phyloP scores from a whole-genome alignment of 1,284 basidiomycete species.

The Tremellales sp. region DNA sequence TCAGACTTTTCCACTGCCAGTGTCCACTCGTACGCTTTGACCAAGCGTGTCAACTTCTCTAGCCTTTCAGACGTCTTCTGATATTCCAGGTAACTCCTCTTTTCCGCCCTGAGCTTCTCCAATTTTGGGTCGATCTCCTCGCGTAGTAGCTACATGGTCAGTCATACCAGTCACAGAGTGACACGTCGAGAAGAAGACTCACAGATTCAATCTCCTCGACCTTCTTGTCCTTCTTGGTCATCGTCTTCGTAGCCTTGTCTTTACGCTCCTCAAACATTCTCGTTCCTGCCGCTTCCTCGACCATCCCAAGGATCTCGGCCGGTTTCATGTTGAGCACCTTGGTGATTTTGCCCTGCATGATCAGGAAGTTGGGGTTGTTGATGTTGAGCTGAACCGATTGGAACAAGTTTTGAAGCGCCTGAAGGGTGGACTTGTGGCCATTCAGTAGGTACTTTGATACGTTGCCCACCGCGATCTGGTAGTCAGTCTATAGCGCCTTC shows the following conservation, averaged over 20 bases:
- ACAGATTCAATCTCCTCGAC: constrained; percentile 79
- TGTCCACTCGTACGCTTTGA: constrained; percentile 88
- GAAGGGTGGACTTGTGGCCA: constrained; percentile 89
- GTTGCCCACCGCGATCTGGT: constrained; percentile 84
- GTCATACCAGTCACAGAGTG: constrained; percentile 1
- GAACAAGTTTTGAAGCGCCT: constrained; percentile 85
- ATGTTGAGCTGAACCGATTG: constrained; percentile 98
- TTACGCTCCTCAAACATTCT: constrained; percentile 99
- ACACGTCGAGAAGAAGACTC: constrained; percentile 17
- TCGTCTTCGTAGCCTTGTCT: constrained; percentile 94
- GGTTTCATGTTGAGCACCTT: constrained; percentile 99
- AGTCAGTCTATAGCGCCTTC: background rate
- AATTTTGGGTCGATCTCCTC: constrained; percentile 96
- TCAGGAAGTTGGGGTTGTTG: constrained; percentile 99
- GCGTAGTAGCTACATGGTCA: constrained; percentile 55
- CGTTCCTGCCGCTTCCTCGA: constrained; percentile 97
- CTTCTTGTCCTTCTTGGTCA: constrained; percentile 96
- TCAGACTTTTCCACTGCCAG: constrained; percentile 59
- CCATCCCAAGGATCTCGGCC: constrained; percentile 95
- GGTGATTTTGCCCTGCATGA: constrained; percentile 97
- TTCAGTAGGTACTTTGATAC: constrained; percentile 96
- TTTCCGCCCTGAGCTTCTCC: constrained; percentile 84
- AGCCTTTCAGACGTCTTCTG: constrained; percentile 87
- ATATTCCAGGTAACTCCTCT: constrained; percentile 82
- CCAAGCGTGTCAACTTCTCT: constrained; percentile 76